Evolutionary conservation across 2,329 filamentous ascomycete genomes (phyloP).

Genomic region (Onygenales sp.): DNA sequence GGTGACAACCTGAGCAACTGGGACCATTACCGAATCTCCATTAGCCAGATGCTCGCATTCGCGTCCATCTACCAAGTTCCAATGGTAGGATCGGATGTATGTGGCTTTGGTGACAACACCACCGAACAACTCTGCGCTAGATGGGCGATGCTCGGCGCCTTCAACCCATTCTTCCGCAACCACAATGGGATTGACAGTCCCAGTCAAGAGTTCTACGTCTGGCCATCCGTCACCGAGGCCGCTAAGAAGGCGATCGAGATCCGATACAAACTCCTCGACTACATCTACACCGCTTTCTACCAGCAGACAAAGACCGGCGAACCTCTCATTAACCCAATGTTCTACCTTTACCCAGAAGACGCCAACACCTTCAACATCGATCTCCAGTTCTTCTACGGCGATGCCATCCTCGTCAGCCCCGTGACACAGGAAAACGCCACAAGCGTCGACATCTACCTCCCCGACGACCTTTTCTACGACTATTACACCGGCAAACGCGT

Average conservation of each 20-base stretch:
- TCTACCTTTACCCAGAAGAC: constrained; percentile 59
- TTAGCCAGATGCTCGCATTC: constrained; percentile 52
- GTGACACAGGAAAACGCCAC: constrained; percentile 45
- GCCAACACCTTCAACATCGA: constrained; percentile 42
- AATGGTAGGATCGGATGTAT: constrained; percentile 64
- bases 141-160: constrained; percentile 66
- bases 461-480: constrained; percentile 51
- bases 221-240: constrained; percentile 52
- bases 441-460: constrained; percentile 47
- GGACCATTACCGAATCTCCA: constrained; percentile 50
- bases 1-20: constrained; percentile 53
- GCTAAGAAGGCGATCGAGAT: constrained; percentile 60
- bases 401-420: constrained; percentile 47
- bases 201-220: constrained; percentile 66
- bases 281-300: constrained; percentile 65
- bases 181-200: constrained; percentile 50
- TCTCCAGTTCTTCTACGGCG: constrained; percentile 52
- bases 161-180: constrained; percentile 67
- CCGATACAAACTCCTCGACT: constrained; percentile 69
- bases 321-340: constrained; percentile 60
- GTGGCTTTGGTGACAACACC: constrained; percentile 61
- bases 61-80: constrained; percentile 58
- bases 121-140: constrained; percentile 62
- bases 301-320: constrained; percentile 51
- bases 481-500: constrained; percentile 45